Percentiles rank a stretch among this genome's conserved stretches.
Evolutionary conservation across 2,329 filamentous ascomycete species (phyloP).

Genomic region (Bipolaris sorokiniana): DNA sequence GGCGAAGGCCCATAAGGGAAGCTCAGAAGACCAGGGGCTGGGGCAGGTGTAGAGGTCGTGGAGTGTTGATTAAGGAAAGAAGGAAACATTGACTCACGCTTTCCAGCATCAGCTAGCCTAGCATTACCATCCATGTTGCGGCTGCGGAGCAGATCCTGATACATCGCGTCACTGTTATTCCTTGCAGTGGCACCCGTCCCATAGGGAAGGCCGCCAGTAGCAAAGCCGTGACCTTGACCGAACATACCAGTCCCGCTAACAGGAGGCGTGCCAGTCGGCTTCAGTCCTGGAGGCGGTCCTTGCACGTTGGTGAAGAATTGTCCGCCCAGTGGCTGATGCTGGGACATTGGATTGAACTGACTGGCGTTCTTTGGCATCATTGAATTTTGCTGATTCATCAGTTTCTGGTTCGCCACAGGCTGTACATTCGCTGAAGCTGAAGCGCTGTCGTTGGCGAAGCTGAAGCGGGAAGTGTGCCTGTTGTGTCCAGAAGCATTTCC

Average conservation of each 20-base stretch:
- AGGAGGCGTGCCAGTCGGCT: conserved; percentile 92
- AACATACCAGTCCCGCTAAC: conserved; percentile 83
- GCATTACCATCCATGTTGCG: conserved; percentile 65
- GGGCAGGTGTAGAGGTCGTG: conserved; percentile 81
- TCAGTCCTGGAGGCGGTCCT: conserved; percentile 91
- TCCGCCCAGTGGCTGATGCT: conserved; percentile 61
- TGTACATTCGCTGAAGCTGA: conserved; percentile 70
- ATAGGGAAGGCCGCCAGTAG: conserved; percentile 70
- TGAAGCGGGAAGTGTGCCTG: conserved; percentile 85
- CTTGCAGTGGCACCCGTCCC: conserved; percentile 67
- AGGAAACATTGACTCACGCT: conserved; percentile 99
- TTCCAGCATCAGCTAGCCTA: conserved; percentile 82
- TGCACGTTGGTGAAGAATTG: conserved; percentile 87
- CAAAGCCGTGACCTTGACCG: conserved; percentile 84
- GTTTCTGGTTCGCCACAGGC: conserved; percentile 75
- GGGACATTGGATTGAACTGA: conserved; percentile 59
- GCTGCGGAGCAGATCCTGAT: conserved; percentile 77
- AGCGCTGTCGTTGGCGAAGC: conserved; percentile 77
- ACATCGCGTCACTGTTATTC: conserved; percentile 77
- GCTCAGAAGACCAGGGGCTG: conserved; percentile 88
- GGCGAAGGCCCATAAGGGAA: conserved; percentile 88
- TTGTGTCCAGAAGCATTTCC: conserved; percentile 71
- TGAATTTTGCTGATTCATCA: conserved; percentile 84
- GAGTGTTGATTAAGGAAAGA: conserved; percentile 86
- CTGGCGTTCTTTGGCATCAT: conserved; percentile 70